These are phyloP conservation scores for Geoglossum cookeanum DNA, from an alignment of 2,329 filamentous ascomycete species.

Conservation along the genomic window DNA sequence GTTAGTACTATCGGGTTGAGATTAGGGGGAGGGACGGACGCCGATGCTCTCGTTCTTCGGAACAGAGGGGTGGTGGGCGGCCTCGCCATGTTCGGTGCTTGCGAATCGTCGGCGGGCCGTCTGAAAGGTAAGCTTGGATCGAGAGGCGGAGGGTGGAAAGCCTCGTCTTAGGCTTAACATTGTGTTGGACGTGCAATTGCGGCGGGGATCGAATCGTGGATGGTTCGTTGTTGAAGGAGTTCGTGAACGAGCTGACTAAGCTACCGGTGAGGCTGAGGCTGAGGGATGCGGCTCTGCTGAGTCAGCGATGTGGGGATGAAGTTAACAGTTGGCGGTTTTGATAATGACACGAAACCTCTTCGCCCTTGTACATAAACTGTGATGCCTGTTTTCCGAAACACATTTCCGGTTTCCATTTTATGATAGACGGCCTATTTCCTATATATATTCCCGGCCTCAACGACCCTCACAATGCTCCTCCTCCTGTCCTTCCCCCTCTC, in stretches of 20 bases:
- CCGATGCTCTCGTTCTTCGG: neutral
- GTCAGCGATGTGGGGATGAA: neutral
- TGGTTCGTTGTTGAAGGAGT: neutral
- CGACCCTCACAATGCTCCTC: neutral
- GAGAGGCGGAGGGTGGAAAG: neutral
- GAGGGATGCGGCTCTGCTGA: too few relatives aligned
- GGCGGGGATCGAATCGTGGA: too few relatives aligned
- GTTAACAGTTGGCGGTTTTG: neutral
- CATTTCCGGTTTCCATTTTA: neutral
- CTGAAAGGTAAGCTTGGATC: neutral
- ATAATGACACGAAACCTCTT: neutral
- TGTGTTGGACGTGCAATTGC: neutral
- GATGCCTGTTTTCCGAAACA: neutral
- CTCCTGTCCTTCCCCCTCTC: neutral
- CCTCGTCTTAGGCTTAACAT: neutral
- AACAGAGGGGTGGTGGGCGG: neutral
- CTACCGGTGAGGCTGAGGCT: too few relatives aligned
- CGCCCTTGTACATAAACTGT: neutral
- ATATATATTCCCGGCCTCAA: neutral
- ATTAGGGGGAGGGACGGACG: neutral
- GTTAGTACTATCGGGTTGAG: neutral
- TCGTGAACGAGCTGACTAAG: neutral
- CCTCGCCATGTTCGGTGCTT: neutral
- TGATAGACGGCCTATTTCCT: neutral
- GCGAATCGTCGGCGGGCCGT: conserved; percentile 1